A percentile compares a stretch with the other conserved stretches of the same genome.
Evolutionary conservation across 768 basidiomycete genomes (phyloP).

Genomic region (Serendipita sp.): DNA sequence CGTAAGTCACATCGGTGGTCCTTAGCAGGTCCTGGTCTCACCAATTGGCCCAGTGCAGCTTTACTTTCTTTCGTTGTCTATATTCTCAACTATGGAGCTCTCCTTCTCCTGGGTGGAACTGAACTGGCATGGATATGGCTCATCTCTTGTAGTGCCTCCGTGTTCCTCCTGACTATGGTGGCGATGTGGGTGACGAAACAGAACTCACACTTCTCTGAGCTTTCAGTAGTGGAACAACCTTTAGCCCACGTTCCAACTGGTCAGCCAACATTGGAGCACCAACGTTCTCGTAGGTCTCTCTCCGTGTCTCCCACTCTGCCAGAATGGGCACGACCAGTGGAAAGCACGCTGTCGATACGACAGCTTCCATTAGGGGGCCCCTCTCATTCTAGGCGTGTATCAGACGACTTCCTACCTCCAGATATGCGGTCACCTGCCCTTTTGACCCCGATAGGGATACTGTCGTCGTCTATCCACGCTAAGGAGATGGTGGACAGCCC

Average conservation of each 20-base stretch:
- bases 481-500: not conserved
- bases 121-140: not conserved
- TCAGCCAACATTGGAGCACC: not conserved
- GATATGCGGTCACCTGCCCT: no score
- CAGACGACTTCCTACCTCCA: no score
- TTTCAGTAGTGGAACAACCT: not conserved
- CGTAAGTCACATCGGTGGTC: not conserved
- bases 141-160: not conserved
- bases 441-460: no score
- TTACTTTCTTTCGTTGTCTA: not conserved
- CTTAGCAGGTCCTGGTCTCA: not conserved
- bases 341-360: not conserved
- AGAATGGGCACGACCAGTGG: not conserved
- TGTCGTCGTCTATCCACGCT: not conserved
- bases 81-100: not conserved
- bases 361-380: no score
- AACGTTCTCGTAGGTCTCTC: not conserved
- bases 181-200: not conserved
- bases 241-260: not conserved
- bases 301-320: not conserved
- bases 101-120: not conserved
- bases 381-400: no score
- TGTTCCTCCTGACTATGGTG: not conserved
- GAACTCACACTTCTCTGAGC: not conserved
- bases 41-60: not conserved